A percentile compares a stretch with the other conserved stretches of the same genome.
These are phyloP conservation scores for Lippia alba DNA, from an alignment of 305 asterid species.

Conservation along the genomic window DNA sequence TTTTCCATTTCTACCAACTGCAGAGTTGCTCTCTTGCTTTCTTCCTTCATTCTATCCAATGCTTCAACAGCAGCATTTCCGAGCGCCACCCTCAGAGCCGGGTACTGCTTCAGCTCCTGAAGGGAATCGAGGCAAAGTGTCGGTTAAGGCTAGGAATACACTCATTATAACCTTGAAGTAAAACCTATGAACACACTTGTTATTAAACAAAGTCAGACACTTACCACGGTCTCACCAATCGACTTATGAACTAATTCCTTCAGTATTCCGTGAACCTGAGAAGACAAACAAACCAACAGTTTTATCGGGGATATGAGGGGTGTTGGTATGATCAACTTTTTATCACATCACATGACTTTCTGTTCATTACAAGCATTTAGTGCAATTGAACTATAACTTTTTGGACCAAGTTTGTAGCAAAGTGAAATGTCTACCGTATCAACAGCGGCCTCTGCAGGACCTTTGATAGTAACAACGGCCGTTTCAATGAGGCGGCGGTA, in stretches of 20 bases:
- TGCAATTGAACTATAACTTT: no score
- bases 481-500: conserved; percentile 96
- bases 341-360: background rate
- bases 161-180: background rate
- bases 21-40: conserved; percentile 91
- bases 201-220: conserved; percentile 34
- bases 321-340: conserved; percentile 1
- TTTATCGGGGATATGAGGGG: no score
- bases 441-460: conserved; percentile 97
- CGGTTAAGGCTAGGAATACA: conserved; percentile 1
- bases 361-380: no score
- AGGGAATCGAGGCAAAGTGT: conserved; percentile 24
- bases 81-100: conserved; percentile 89
- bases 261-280: conserved; percentile 89
- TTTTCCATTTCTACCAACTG: conserved; percentile 98
- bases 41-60: conserved; percentile 91
- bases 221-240: conserved; percentile 77
- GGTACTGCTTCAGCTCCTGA: conserved; percentile 97
- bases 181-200: no score
- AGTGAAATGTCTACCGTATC: conserved; percentile 67
- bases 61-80: conserved; percentile 85
- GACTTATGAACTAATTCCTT: conserved; percentile 94
- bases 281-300: conserved; percentile 23
- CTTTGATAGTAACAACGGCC: conserved; percentile 82
- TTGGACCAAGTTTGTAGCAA: background rate